Conservation (phyloP, 164 flowering plant species). For the Annona cherimola region DNA sequence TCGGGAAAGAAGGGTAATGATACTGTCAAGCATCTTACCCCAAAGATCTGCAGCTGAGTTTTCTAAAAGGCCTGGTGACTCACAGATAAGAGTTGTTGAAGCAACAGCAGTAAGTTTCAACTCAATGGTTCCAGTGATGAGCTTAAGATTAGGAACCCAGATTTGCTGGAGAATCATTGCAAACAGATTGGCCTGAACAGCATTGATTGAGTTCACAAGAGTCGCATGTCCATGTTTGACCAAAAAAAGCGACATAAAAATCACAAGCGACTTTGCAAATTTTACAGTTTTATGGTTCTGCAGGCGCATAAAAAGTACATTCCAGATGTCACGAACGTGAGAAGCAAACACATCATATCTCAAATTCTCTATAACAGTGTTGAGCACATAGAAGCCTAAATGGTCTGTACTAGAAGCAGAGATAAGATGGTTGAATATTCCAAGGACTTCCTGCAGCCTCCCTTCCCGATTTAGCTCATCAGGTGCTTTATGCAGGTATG, state of each 20-base stretch:
- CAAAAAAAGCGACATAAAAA: conserved; percentile 87
- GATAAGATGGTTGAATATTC: conserved; percentile 68
- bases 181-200: conserved; percentile 60
- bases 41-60: conserved; percentile 47
- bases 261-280: conserved; percentile 64
- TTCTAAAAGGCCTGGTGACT: conserved; percentile 58
- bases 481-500: conserved; percentile 89
- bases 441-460: conserved; percentile 61
- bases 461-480: conserved; percentile 65
- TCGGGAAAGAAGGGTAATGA: conserved; percentile 71
- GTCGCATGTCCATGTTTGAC: conserved; percentile 65
- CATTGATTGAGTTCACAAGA: conserved; percentile 64
- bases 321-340: conserved; percentile 63
- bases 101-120: conserved; percentile 78
- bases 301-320: conserved; percentile 50
- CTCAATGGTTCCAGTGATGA: conserved; percentile 69
- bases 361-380: conserved; percentile 80
- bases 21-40: conserved; percentile 86
- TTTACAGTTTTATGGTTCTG: conserved; percentile 42
- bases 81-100: conserved; percentile 76
- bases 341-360: conserved; percentile 60
- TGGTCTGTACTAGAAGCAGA: conserved; percentile 59
- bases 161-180: conserved; percentile 55
- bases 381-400: conserved; percentile 88
- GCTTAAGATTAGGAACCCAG: conserved; percentile 87